Base-by-base conservation (phyloP, 768 basidiomycete genomes). In the Tephrocybe sp. region DNA sequence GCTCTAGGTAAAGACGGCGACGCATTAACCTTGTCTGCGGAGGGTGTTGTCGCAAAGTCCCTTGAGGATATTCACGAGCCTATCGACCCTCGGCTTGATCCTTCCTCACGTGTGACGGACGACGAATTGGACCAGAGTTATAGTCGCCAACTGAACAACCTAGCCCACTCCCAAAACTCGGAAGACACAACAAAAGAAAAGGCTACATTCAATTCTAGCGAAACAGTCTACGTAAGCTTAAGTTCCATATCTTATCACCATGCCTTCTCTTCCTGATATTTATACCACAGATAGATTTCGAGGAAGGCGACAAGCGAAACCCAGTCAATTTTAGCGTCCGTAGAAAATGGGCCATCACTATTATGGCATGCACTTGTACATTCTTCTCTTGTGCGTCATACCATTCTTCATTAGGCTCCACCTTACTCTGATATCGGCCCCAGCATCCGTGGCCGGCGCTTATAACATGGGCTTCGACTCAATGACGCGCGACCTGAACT, bases 391-490 rank as follows among this genome's bases (percentile, higher is more conserved):
- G 82, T 80, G 51, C 35, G 74, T 27, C 26, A 24, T 21, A n/a
- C n/a, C n/a, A n/a, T 16, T 8, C 2, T 26, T 22, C 30, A n/a
- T n/a, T n/a, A n/a, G n/a, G n/a, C 13, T 19, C n/a, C 22, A 18
- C 27, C 32, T 24, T 5, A 5, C 7, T 13, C 12, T 9, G 27
- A 36, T 26, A 9, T 9, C 25, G 28, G 32, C 9, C 19, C 5
- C 50, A 81, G 86, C 82, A 28, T 73, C 76, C 0, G 68, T 75
- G 3, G 71, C 73, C 4, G 70, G 78, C 3, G 69, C 80, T 0
- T 87, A 80, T 59, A 77, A 74, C 21, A 61, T 81, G 58, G 86
- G 87, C 1, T 69, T 76, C 51, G 57, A 68, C 4, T 77, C 80
- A 0, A 87, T 89, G 85, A 76, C 66, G 13, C 68, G 59, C 21